These are phyloP conservation scores for Sugiyamaella grinbergsii DNA, from an alignment of 1,139 yeast genomes.

Conservation along the genomic window DNA sequence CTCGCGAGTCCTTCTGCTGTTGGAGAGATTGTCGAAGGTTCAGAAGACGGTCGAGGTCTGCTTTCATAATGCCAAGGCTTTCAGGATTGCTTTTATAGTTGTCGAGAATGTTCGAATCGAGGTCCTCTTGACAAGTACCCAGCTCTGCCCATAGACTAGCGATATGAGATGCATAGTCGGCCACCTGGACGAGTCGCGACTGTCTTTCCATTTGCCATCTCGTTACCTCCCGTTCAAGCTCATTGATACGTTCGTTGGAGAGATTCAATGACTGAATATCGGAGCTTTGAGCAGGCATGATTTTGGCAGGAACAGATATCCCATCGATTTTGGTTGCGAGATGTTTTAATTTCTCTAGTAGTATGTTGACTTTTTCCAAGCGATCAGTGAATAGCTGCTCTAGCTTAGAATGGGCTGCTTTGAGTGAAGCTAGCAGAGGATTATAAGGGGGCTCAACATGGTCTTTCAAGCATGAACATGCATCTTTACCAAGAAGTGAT, in stretches of 20 bases:
- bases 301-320: constrained; percentile 26
- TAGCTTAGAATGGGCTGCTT: constrained; percentile 27
- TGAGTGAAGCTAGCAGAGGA: constrained; percentile 24
- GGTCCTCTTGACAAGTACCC: constrained; percentile 40
- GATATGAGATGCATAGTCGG: constrained; percentile 34
- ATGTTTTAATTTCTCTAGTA: constrained; percentile 28
- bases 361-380: constrained; percentile 28
- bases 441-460: constrained; percentile 34
- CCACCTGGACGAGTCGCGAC: constrained; percentile 31
- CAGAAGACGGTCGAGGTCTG: constrained; percentile 35
- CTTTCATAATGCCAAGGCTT: constrained; percentile 34
- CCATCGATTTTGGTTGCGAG: constrained; percentile 30
- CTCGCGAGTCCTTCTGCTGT: constrained; percentile 33
- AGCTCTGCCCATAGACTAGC: constrained; percentile 42
- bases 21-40: constrained; percentile 37
- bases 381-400: constrained; percentile 32
- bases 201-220: constrained; percentile 36
- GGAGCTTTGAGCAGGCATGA: constrained; percentile 26
- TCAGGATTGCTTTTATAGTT: constrained; percentile 36
- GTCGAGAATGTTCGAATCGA: constrained; percentile 35
- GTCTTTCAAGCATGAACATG: constrained; percentile 2
- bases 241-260: constrained; percentile 28
- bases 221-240: constrained; percentile 36
- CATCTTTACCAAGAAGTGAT: constrained; percentile 22
- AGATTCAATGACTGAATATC: constrained; percentile 24